Evolutionary conservation across 2,329 filamentous ascomycete genomes (phyloP).

Genomic region (Colletotrichum cereale): DNA sequence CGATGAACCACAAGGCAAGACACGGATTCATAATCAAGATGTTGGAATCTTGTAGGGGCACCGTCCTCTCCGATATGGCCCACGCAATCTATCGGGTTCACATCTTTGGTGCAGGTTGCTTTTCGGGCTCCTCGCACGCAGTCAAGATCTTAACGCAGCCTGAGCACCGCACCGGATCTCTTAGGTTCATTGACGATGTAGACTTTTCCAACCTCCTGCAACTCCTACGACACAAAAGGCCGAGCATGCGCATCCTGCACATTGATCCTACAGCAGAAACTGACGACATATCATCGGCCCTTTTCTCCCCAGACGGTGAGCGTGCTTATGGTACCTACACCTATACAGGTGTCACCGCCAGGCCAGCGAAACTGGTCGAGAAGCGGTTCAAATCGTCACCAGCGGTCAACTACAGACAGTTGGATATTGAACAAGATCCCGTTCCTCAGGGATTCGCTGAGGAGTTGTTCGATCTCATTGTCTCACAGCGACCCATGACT

Average conservation of each 20-base stretch:
- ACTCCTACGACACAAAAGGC: conserved; percentile 44
- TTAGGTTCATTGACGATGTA: conserved; percentile 2
- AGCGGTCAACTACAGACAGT: not conserved
- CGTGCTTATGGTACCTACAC: conserved; percentile 41
- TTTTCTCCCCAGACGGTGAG: not conserved
- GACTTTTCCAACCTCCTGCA: conserved; percentile 9
- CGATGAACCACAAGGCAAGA: not conserved
- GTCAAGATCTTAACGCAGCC: not conserved
- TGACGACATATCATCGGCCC: not conserved
- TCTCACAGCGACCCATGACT: not conserved
- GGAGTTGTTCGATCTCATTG: conserved; percentile 48
- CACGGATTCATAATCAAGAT: not conserved
- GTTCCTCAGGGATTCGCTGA: conserved; percentile 38
- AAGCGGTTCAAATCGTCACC: not conserved
- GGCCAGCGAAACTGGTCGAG: conserved; percentile 27
- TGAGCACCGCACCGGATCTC: not conserved
- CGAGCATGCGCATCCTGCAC: conserved; percentile 33
- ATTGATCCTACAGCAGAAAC: not conserved
- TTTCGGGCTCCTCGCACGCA: conserved; percentile 6
- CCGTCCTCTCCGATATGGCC: not conserved
- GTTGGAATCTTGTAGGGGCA: conserved; percentile 7
- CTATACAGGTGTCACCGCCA: conserved; percentile 46
- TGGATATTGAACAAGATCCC: conserved; percentile 49
- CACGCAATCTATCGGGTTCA: not conserved
- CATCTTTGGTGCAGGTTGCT: not conserved